Base-by-base conservation (phyloP, 345 rosid species). In the Mallotus nudiflorus region DNA sequence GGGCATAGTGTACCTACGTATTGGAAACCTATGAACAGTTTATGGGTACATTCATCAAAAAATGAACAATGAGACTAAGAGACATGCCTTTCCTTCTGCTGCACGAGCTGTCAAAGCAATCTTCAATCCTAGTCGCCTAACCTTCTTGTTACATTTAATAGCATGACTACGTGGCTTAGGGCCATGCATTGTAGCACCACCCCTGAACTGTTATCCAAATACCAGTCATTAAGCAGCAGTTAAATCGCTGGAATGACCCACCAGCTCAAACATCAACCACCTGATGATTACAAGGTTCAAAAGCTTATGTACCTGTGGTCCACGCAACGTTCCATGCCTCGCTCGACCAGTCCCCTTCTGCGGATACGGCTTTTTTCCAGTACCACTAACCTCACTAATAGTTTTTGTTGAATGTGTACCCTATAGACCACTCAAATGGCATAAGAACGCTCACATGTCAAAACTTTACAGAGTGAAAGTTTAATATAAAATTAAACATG, bases 331-430 rank as follows among this genome's bases (percentile, higher is more conserved):
- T 65, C 97, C 96, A 53, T 91, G 98, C 81, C 98, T 84, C 50
- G 99, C 98, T 80, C 86, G 82, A 77, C 99, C 99, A 49, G 89
- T 80, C 71, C 94, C 91, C 82, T 92, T 96, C 79, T 96, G 99
- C 59, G 28, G 72, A 85, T 91, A 91, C 28, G 98, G 97, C 78
- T 92, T 96, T 83, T 83, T 85, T 39, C 99, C 97, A 63, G 99
- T 96, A 68, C 98, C 96, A 62, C 97, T 89, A 73, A 96, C 97
- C 81, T 96, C 98, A 74, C 96, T 88, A 57, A 92, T 68, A 49
- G 97, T 89, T 90, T 92, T 92, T 63, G 98, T 91, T 55, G 97
- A 95, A 83, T 95, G 98, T 20, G 98, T 88, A 71, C 96, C 97
- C 97, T 92, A 82, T 64, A 25, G 28, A 75, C 53, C 66, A 64